phyloP scores from a whole-genome alignment of 2,329 filamentous ascomycete species.

The Orbilia ellipsospora region DNA sequence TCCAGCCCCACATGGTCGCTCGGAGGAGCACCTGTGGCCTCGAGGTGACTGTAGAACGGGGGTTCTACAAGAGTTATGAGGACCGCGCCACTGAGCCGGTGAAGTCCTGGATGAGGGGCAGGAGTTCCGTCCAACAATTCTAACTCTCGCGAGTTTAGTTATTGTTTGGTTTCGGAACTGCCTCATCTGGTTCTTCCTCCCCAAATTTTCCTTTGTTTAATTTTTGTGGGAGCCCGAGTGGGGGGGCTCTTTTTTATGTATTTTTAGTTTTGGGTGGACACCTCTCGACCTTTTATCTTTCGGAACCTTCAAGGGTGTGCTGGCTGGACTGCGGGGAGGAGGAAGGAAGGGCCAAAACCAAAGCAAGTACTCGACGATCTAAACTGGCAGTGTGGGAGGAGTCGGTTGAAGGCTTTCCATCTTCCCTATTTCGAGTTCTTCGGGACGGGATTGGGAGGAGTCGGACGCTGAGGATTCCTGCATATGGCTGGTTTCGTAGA shows the following conservation, averaged over 20 bases:
- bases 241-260: conserved; percentile 28
- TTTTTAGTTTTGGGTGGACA: conserved; percentile 28
- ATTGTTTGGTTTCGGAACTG: conserved; percentile 8
- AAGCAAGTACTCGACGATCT: conserved; percentile 24
- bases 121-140: conserved; percentile 43
- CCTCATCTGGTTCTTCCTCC: conserved; percentile 40
- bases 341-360: neutral
- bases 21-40: conserved; percentile 49
- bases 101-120: conserved; percentile 52
- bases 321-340: conserved; percentile 28
- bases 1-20: conserved; percentile 41
- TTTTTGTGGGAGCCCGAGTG: conserved; percentile 16
- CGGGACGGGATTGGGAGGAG: neutral
- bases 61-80: conserved; percentile 53
- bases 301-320: conserved; percentile 8
- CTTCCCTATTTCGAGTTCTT: conserved; percentile 7
- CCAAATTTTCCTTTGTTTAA: conserved; percentile 31
- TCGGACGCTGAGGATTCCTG: neutral
- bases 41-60: conserved; percentile 45
- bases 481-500: neutral
- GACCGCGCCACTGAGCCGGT: conserved; percentile 42
- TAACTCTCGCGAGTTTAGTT: neutral
- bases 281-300: conserved; percentile 28
- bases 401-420: conserved; percentile 2
- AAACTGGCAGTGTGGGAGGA: conserved; percentile 22